Evolutionary conservation across 2,329 filamentous ascomycete species (phyloP), one percentile per base, ranked within the genome.

Genomic region (Colletotrichum siamense): DNA sequence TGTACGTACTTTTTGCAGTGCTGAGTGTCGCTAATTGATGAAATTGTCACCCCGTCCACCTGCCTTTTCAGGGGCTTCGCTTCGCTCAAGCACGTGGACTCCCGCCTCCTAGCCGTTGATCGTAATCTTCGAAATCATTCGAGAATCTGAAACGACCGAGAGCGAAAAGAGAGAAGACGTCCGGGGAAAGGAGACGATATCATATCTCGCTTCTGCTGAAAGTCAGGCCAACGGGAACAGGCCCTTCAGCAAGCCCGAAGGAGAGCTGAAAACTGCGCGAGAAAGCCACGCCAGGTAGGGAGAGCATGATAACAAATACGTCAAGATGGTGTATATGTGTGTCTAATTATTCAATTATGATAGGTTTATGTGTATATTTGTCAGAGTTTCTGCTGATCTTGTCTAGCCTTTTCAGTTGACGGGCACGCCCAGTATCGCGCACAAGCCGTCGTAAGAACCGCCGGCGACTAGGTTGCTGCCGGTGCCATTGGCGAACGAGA

Each of bases 401-500:
- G 9, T 26, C 18, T 52, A n/a, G 22, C 22, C 28, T 12, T 39
- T 28, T 75, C 26, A 66, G 39, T 22, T 44, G n/a, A 68, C n/a
- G 39, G 67, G 49, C 2, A 70, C 13, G 22, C 75, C 72, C 13
- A 71, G 15, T 22, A 36, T 15, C n/a, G 66, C 67, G n/a, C 75
- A 77, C 18, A 59, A 28, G 8, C 70, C 72, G 34, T 78, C 77
- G 44, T 78, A 77, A 15, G 67, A 36, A 30, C 66, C 36, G 6
- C 52, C 59, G 6, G 26, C n/a, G 4, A 79, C 81, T 5, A 81
- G 55, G 65, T 82, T 82, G 44, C 80, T 72, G 6, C 82, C 82
- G 1, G 79, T 80, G 24, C 78, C 71, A 65, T 82, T 82, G 8
- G 79, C 67, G 66, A 81, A 81, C 6, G 75, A 81, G 22, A 83